Evolutionary conservation across 1,284 basidiomycete species (phyloP), one percentile per base, ranked within the genome.

Genomic region (Sporisorium reilianum): DNA sequence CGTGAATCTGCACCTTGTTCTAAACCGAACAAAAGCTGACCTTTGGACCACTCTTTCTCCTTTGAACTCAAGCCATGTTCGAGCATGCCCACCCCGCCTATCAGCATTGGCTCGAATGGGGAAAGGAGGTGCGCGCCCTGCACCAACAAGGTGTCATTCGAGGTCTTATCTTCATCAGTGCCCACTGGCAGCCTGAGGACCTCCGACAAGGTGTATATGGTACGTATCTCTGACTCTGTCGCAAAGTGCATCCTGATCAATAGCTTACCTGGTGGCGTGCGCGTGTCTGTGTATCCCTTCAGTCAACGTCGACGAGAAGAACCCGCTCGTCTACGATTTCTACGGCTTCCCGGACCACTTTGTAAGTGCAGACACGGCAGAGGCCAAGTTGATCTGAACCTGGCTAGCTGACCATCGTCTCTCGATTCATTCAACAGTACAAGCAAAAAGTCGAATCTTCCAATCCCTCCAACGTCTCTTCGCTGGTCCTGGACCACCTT

Each of bases 311-410:
- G 80, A 77, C 30, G 82, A 85, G 52, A 23, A 51, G 3, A 68
- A 79, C 49, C 86, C 86, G 0, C 77, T 87, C 32, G 77, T 87
- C 38, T 87, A 87, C 78, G 87, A 87, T 75, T 87, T 87, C 61
- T 86, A 86, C 75, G 77, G 77, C 55, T 87, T 87, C 22, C 73
- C 73, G 2, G 54, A 58, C 30, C 55, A 67, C 45, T 75, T 64
- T 26, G 69, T 72, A 42, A 56, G 69, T 60, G 1, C 18, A 28
- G 3, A n/a, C n/a, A 12, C 23, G 3, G 8, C 10, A 16, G 23
- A 20, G 25, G 2, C 9, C n/a, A 8, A 20, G 14, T 18, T 9
- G 10, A 18, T 20, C 14, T 10, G 18, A 36, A 18, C n/a, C n/a
- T n/a, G n/a, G 28, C 14, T 36, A 7, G 25, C 60, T 69, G 30